Evolutionary conservation across 805 yeast species (phyloP).

Genomic region (Huiozyma naganishii): DNA sequence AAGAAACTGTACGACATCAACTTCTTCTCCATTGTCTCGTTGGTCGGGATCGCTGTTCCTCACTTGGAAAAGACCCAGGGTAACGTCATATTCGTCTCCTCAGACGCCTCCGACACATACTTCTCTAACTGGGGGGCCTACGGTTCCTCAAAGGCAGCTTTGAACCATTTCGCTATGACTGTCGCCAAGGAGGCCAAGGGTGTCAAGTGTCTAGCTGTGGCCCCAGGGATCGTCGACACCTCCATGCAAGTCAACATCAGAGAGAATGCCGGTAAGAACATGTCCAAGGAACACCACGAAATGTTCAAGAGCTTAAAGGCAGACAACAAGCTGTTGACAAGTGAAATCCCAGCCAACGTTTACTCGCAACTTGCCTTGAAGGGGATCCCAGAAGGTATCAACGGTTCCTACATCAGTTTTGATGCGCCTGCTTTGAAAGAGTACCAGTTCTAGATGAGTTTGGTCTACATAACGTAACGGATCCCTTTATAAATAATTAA

Average conservation of each 20-base stretch:
- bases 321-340: slow-evolving; percentile 48
- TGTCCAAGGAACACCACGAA: slow-evolving; percentile 49
- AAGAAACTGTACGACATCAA: slow-evolving; percentile 60
- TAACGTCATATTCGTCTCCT: slow-evolving; percentile 62
- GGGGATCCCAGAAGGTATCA: slow-evolving; percentile 46
- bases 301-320: slow-evolving; percentile 55
- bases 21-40: slow-evolving; percentile 59
- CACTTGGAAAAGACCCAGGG: slow-evolving; percentile 49
- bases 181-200: slow-evolving; percentile 59
- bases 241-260: slow-evolving; percentile 76
- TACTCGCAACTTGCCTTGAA: slow-evolving; percentile 54
- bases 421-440: slow-evolving; percentile 29
- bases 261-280: slow-evolving; percentile 40
- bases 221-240: slow-evolving; percentile 93
- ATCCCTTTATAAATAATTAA: background rate
- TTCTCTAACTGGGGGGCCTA: slow-evolving; percentile 70
- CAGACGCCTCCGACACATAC: slow-evolving; percentile 64
- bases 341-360: slow-evolving; percentile 61
- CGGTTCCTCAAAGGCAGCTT: slow-evolving; percentile 83
- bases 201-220: slow-evolving; percentile 48
- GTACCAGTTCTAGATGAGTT: slow-evolving; percentile 2
- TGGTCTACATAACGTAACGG: background rate
- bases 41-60: slow-evolving; percentile 48
- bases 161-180: slow-evolving; percentile 62
- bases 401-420: slow-evolving; percentile 61